Percentiles rank a stretch among this genome's conserved stretches.
phyloP scores from a whole-genome alignment of 805 yeast species.

The Cyberlindnera saturnus region DNA sequence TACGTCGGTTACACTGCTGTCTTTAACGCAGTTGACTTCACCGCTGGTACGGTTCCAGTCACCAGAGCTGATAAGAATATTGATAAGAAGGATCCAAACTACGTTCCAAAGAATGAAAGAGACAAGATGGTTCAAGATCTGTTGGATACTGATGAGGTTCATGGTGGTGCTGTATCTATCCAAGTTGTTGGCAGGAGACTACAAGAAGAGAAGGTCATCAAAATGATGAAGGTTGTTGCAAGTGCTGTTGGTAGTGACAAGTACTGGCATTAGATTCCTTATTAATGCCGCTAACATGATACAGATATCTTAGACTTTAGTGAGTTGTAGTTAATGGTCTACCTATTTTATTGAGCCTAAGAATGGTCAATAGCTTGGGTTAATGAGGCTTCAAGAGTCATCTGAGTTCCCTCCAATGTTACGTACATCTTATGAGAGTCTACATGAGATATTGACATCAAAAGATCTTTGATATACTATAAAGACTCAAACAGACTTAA shows the following conservation, averaged over 20 bases:
- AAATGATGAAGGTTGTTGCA: constrained; percentile 36
- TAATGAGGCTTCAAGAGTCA: no score
- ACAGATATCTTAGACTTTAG: no score
- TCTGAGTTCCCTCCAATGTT: no score
- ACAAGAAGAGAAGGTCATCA: constrained; percentile 56
- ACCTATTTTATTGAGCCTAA: no score
- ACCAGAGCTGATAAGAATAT: constrained; percentile 42
- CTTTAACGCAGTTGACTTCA: constrained; percentile 49
- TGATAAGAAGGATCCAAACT: constrained; percentile 32
- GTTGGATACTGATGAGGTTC: constrained; percentile 46
- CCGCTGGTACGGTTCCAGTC: constrained; percentile 54
- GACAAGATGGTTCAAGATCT: constrained; percentile 39
- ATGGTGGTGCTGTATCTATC: constrained; percentile 59
- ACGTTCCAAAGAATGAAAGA: constrained; percentile 28
- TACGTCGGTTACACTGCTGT: constrained; percentile 42
- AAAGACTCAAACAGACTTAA: neutral
- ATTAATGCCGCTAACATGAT: no score
- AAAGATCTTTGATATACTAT: no score
- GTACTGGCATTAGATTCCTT: constrained; percentile 13
- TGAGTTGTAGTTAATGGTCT: no score
- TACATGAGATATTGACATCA: no score
- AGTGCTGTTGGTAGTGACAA: constrained; percentile 21
- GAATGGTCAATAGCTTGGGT: no score
- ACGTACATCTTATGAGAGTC: no score
- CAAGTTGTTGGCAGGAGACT: constrained; percentile 56